Evolutionary conservation across 2,329 filamentous ascomycete genomes (phyloP).

Genomic region (Trichoderma hamatum): DNA sequence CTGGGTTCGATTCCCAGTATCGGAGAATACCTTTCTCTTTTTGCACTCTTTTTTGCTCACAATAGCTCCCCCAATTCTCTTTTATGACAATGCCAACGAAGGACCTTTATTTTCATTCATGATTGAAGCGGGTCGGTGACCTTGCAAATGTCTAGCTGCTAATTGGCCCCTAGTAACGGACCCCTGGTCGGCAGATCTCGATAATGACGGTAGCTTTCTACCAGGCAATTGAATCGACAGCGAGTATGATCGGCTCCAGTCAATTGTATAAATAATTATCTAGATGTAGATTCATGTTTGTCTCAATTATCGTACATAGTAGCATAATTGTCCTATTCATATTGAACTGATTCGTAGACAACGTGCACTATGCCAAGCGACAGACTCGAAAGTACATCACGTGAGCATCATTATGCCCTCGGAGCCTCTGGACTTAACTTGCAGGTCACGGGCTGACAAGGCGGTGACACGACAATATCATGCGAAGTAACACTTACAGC

Average conservation of each 20-base stretch:
- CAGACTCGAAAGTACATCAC: slow-evolving; percentile 11
- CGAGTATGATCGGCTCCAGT: not conserved
- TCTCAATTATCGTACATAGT: too few relatives aligned
- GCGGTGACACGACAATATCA: slow-evolving; percentile 12
- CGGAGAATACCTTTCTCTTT: slow-evolving; percentile 14
- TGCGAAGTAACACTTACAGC: not conserved
- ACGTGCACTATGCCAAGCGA: not conserved
- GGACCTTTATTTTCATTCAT: not conserved
- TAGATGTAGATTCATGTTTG: not conserved
- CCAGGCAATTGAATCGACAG: not conserved
- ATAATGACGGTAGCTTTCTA: not conserved
- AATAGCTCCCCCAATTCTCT: not conserved
- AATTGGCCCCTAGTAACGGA: slow-evolving; percentile 8
- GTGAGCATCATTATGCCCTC: slow-evolving; percentile 15
- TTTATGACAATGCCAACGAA: not conserved
- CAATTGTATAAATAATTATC: not conserved
- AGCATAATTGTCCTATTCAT: not conserved
- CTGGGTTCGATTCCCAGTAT: slow-evolving; percentile 31
- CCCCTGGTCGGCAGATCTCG: not conserved
- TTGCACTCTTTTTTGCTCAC: not conserved
- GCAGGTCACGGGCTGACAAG: slow-evolving; percentile 18
- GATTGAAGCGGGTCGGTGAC: not conserved
- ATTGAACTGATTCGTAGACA: not conserved
- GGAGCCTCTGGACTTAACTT: not conserved
- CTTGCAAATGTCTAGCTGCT: not conserved